A percentile compares a stretch with the other conserved stretches of the same genome.
Conservation (phyloP, 139 green algal genomes). For the Nannochloris sp. region DNA sequence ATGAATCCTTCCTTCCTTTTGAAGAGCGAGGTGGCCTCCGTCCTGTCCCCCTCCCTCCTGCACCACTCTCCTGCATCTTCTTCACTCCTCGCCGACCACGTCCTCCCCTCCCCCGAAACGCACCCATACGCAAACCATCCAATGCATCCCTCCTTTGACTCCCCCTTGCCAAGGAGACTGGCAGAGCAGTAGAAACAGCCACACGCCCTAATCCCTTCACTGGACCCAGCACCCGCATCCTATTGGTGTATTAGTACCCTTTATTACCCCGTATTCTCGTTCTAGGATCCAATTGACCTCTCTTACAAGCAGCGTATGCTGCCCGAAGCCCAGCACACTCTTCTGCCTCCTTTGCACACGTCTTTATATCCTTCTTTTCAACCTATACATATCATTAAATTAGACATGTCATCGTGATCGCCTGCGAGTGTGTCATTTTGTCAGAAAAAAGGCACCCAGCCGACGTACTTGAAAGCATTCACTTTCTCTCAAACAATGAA, state of each 20-base stretch:
- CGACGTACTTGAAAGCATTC: conserved; percentile 54
- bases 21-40: too few relatives aligned
- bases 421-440: too few relatives aligned
- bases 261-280: conserved; percentile 71
- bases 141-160: too few relatives aligned
- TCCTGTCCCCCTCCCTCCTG: too few relatives aligned
- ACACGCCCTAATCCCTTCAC: too few relatives aligned
- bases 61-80: too few relatives aligned
- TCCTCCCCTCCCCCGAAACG: too few relatives aligned
- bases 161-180: too few relatives aligned
- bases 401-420: neutral
- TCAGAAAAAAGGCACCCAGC: neutral
- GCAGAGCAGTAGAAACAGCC: too few relatives aligned
- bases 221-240: neutral
- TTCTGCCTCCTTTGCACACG: conserved; percentile 40
- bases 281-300: conserved; percentile 60
- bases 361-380: conserved; percentile 35
- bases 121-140: too few relatives aligned
- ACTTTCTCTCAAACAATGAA: conserved; percentile 55
- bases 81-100: too few relatives aligned
- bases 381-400: conserved; percentile 14
- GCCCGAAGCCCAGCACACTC: conserved; percentile 56
- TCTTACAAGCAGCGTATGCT: conserved; percentile 55
- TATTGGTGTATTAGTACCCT: conserved; percentile 30
- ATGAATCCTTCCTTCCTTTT: too few relatives aligned